Evolutionary conservation across 176 grass and related monocot genomes (phyloP).

Genomic region (Secale cereale): DNA sequence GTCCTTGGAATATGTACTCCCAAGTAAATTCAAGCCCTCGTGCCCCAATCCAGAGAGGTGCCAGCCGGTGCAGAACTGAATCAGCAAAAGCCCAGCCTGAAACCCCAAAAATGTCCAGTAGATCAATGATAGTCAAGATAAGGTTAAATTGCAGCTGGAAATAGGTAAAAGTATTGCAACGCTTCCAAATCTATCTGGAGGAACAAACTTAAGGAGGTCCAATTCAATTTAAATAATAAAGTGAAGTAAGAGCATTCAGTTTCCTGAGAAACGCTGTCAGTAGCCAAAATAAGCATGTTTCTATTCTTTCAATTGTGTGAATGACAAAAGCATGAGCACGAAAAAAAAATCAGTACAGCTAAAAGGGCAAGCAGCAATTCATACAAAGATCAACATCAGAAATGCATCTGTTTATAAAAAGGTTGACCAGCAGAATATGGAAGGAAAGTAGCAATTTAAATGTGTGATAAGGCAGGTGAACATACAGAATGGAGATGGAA

Average conservation of each 20-base stretch:
- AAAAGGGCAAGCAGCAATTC: neutral
- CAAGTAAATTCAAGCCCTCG: slow-evolving; percentile 97
- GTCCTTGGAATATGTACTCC: slow-evolving; percentile 96
- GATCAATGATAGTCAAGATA: slow-evolving; percentile 8
- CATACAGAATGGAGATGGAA: neutral
- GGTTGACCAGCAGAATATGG: neutral
- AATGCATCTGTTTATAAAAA: neutral
- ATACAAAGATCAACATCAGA: neutral
- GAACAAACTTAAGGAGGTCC: slow-evolving; percentile 3
- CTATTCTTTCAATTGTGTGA: slow-evolving; percentile 3
- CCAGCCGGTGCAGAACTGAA: slow-evolving; percentile 83
- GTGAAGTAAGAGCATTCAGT: neutral
- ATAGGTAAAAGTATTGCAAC: neutral
- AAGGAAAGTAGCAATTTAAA: neutral
- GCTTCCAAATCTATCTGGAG: neutral
- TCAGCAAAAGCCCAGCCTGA: slow-evolving; percentile 99
- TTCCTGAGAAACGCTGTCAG: neutral
- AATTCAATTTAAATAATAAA: slow-evolving; percentile 11
- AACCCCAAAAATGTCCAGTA: slow-evolving; percentile 4
- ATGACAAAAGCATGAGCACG: neutral
- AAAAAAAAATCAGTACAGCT: neutral
- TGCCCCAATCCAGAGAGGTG: slow-evolving; percentile 97
- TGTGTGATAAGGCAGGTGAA: neutral
- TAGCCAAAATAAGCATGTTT: neutral
- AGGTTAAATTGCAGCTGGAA: neutral